phyloP scores from a whole-genome alignment of 2,329 filamentous ascomycete species.

The Zymoseptoria tritici region DNA sequence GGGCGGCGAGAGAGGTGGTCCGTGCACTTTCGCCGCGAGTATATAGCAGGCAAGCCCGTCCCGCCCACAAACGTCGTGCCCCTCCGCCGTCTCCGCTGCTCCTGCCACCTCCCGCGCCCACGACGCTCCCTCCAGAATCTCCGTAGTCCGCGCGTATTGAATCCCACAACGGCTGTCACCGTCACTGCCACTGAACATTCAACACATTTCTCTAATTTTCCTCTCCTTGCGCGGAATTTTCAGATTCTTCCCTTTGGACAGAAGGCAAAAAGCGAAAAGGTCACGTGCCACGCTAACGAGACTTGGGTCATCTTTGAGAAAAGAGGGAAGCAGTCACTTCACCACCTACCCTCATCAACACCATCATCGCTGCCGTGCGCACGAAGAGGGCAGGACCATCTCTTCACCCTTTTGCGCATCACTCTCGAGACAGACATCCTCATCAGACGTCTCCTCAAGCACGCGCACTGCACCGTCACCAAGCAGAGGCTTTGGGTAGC shows the following conservation, averaged over 20 bases:
- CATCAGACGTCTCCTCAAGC: background rate
- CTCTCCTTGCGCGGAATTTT: background rate
- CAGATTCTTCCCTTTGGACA: background rate
- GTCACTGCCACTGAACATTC: background rate
- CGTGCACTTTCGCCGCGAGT: background rate
- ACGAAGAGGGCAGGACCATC: background rate
- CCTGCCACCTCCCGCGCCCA: background rate
- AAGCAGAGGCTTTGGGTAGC: constrained; percentile 1
- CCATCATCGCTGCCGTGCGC: background rate
- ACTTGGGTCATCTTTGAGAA: background rate
- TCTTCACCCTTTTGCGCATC: background rate
- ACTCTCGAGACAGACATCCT: background rate
- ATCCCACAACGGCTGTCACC: background rate
- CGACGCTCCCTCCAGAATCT: background rate
- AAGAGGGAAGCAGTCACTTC: background rate
- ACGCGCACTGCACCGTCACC: background rate
- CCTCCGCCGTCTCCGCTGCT: background rate
- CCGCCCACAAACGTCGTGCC: background rate
- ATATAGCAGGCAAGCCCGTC: background rate
- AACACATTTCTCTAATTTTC: background rate
- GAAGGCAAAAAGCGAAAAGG: background rate
- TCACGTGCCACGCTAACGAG: background rate
- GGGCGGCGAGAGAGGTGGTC: too few species aligned
- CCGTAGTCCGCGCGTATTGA: background rate
- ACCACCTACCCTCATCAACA: background rate